Evolutionary conservation across 108 stramenopile genomes (phyloP).

Genomic region (Tribonema minus): DNA sequence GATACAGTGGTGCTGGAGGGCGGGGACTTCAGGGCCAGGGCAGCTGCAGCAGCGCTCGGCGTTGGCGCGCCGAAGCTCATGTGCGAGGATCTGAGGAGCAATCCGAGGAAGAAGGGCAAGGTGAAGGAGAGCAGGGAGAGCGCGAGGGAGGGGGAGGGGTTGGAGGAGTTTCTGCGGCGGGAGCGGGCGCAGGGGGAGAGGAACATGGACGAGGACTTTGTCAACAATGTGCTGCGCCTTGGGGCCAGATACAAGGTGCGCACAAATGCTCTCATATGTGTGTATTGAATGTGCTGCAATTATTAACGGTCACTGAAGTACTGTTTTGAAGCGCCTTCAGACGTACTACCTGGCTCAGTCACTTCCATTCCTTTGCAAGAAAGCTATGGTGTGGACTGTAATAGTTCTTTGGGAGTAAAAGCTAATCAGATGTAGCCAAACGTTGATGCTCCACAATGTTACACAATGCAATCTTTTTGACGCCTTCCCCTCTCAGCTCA

Average conservation of each 20-base stretch:
- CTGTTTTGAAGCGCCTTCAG: no score
- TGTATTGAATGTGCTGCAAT: no score
- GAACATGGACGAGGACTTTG: constrained; percentile 32
- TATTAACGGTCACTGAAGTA: no score
- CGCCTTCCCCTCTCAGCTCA: no score
- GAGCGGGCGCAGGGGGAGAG: constrained; percentile 2
- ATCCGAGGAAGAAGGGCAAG: background rate
- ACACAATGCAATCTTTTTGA: no score
- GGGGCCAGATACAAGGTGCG: constrained; percentile 26
- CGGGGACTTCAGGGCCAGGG: background rate
- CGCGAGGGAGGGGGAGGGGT: background rate
- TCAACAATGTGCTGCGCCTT: constrained; percentile 20
- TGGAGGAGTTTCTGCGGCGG: background rate
- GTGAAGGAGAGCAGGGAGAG: background rate
- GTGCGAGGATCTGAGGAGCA: background rate
- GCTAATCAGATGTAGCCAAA: no score
- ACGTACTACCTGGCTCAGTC: no score
- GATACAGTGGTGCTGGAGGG: background rate
- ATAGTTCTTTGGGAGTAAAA: no score
- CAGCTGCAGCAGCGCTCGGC: background rate
- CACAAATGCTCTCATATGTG: no score
- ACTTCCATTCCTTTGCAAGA: no score
- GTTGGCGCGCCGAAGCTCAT: background rate
- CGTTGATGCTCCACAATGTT: no score
- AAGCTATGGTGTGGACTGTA: no score